A percentile compares a stretch with the other conserved stretches of the same genome.
Conservation (phyloP, 176 grass and related monocot species). For the Saccharum officinarum region DNA sequence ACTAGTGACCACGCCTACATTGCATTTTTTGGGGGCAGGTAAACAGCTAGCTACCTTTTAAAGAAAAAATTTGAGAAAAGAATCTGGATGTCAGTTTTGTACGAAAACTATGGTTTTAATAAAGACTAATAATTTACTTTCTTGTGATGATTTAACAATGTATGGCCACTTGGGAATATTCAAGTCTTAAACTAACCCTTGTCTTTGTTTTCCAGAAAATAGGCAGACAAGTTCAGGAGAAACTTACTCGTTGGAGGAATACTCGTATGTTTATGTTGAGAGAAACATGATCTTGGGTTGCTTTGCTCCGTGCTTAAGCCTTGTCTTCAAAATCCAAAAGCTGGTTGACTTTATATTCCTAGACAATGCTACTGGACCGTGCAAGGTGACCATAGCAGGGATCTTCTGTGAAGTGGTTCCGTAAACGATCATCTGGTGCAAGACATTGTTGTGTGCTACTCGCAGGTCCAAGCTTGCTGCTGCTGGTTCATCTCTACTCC, state of each 20-base stretch:
- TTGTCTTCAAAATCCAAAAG: constrained; percentile 47
- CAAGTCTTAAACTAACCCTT: constrained; percentile 44
- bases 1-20: constrained; percentile 4
- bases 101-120: not conserved
- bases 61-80: not conserved
- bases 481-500: no score
- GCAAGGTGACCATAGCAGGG: constrained; percentile 18
- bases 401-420: no score
- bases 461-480: no score
- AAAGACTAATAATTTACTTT: not conserved
- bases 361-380: constrained; percentile 29
- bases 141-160: constrained; percentile 1
- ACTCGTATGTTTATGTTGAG: constrained; percentile 51
- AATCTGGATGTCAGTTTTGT: not conserved
- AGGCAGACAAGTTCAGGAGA: constrained; percentile 61
- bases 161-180: constrained; percentile 42
- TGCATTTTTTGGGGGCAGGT: constrained; percentile 5
- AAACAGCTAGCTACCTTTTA: not conserved
- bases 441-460: no score
- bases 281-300: constrained; percentile 48
- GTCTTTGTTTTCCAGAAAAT: constrained; percentile 55
- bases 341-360: constrained; percentile 49
- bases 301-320: constrained; percentile 50
- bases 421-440: not conserved
- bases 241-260: constrained; percentile 44